Evolutionary conservation across 768 basidiomycete genomes (phyloP).

Genomic region (Austroboletus eburneus): DNA sequence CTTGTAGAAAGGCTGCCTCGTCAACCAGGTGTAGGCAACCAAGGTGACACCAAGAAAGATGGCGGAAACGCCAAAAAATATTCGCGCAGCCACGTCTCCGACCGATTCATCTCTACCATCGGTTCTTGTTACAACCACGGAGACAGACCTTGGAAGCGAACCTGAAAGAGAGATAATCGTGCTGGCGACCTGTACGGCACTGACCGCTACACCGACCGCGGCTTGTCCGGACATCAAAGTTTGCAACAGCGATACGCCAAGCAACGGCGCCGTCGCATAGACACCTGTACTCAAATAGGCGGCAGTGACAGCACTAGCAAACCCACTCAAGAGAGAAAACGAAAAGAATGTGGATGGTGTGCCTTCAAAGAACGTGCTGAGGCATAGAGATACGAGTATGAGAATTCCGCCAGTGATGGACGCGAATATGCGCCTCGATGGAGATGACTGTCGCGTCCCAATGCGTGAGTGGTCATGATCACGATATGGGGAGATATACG

Average conservation of each 20-base stretch:
- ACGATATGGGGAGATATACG: constrained; percentile 18
- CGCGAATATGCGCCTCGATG: constrained; percentile 52
- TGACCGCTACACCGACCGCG: constrained; percentile 78
- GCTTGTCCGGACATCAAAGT: constrained; percentile 81
- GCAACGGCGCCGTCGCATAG: constrained; percentile 76
- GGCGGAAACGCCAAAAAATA: constrained; percentile 70
- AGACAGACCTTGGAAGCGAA: constrained; percentile 27
- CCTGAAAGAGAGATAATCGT: constrained; percentile 54
- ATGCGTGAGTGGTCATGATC: constrained; percentile 3
- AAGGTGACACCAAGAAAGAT: constrained; percentile 56
- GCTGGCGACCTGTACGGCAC: constrained; percentile 68
- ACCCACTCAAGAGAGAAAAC: constrained; percentile 60
- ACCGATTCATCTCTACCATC: constrained; percentile 38
- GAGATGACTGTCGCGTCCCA: constrained; percentile 44
- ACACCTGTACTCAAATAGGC: constrained; percentile 76
- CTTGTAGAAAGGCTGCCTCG: constrained; percentile 56
- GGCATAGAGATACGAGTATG: constrained; percentile 54
- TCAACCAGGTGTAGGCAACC: constrained; percentile 54
- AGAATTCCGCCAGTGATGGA: constrained; percentile 49
- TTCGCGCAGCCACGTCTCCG: constrained; percentile 65
- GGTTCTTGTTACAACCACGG: constrained; percentile 17
- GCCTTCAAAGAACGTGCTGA: constrained; percentile 60
- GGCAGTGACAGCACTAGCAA: constrained; percentile 55
- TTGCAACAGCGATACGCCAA: constrained; percentile 71
- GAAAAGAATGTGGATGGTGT: constrained; percentile 56